Conservation (phyloP, 2,329 filamentous ascomycete genomes). For the Colletotrichum liaoningense region DNA sequence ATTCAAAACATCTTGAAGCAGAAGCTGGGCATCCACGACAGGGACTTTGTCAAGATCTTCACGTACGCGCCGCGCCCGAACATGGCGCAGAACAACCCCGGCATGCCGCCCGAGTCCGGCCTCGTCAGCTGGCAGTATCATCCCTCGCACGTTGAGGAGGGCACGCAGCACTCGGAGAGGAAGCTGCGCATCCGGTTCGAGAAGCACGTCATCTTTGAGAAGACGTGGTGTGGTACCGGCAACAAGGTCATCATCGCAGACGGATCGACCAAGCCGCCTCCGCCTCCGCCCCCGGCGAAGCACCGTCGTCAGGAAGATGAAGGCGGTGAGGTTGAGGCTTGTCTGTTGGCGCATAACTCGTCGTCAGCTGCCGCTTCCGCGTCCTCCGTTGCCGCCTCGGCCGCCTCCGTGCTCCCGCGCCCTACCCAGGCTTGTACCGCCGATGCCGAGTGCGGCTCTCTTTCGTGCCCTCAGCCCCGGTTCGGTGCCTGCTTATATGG, state of each 20-base stretch:
- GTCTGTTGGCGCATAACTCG: background rate
- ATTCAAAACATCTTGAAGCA: background rate
- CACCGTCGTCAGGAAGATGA: background rate
- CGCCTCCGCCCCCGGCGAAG: background rate
- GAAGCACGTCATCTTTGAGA: conserved; percentile 43
- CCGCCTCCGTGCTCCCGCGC: background rate
- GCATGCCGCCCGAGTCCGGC: background rate
- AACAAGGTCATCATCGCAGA: background rate
- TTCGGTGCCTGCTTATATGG: conserved; percentile 2
- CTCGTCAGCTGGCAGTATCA: conserved; percentile 32
- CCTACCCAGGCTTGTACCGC: conserved; percentile 1
- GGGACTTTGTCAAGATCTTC: background rate
- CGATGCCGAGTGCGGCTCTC: background rate
- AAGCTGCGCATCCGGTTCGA: conserved; percentile 27
- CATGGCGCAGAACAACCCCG: background rate
- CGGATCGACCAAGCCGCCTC: background rate
- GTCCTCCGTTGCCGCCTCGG: background rate
- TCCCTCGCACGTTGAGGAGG: conserved; percentile 2
- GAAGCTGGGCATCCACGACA: conserved; percentile 1
- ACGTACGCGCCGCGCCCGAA: background rate
- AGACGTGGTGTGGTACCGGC: conserved; percentile 32
- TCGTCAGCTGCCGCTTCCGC: background rate
- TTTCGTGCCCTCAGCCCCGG: background rate
- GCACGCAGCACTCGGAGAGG: background rate
- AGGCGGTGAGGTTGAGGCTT: background rate